Percentiles rank a stretch among this genome's conserved stretches.
Conservation (phyloP, 352 stramenopile species). For the Pythium plurisporium region DNA sequence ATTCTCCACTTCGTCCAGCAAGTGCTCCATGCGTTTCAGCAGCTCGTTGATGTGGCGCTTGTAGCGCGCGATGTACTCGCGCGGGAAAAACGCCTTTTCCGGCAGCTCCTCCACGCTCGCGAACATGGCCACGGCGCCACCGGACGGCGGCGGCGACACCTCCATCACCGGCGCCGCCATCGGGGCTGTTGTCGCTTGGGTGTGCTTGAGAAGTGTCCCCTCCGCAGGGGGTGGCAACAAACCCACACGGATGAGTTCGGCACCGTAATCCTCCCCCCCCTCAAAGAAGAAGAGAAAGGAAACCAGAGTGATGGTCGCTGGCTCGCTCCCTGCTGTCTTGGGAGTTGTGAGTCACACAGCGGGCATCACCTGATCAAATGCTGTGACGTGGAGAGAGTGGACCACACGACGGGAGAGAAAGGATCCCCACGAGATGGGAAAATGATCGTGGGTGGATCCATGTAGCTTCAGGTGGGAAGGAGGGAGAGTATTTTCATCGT, state of each 20-base stretch:
- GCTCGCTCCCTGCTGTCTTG: neutral
- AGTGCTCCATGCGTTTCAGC: constrained; percentile 44
- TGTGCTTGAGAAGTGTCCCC: too few species aligned
- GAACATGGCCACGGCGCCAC: constrained; percentile 23
- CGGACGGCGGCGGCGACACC: neutral
- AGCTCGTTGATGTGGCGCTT: constrained; percentile 58
- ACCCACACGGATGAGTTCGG: neutral
- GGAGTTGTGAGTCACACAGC: too few species aligned
- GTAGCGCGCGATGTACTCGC: constrained; percentile 53
- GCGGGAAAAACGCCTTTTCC: constrained; percentile 45
- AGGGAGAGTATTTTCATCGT: too few species aligned
- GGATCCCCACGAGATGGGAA: too few species aligned
- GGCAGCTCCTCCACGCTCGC: constrained; percentile 37
- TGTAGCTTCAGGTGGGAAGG: too few species aligned
- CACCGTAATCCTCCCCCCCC: too few species aligned
- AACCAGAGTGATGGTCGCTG: constrained; percentile 12
- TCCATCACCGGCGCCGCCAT: constrained; percentile 12
- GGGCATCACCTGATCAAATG: too few species aligned
- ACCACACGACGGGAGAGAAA: too few species aligned
- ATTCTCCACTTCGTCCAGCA: constrained; percentile 57
- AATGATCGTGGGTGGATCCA: too few species aligned
- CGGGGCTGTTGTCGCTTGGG: too few species aligned
- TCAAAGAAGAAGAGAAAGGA: neutral
- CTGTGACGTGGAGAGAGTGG: too few species aligned
- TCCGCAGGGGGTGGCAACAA: too few species aligned